Evolutionary conservation across 1,284 basidiomycete species (phyloP).

Genomic region (Ceratobasidium sp.): DNA sequence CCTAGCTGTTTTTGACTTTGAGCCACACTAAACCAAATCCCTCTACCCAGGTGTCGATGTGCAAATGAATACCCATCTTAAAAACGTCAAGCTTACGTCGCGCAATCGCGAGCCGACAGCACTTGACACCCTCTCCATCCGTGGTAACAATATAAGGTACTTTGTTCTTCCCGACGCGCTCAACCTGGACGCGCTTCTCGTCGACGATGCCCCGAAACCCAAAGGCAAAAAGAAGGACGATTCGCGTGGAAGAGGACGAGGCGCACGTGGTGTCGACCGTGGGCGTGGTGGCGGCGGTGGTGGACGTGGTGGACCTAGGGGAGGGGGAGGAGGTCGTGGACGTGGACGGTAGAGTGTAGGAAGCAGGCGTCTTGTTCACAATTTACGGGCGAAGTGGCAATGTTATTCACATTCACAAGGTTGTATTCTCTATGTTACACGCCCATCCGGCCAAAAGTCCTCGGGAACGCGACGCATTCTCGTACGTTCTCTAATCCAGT

Average conservation of each 20-base stretch:
- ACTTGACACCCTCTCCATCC: constrained; percentile 88
- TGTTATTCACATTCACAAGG: constrained; percentile 11
- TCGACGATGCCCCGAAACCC: constrained; percentile 97
- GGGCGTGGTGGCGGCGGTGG: constrained; percentile 56
- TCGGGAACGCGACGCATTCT: constrained; percentile 89
- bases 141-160: constrained; percentile 93
- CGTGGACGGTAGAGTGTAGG: constrained; percentile 56
- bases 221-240: constrained; percentile 85
- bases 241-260: constrained; percentile 68
- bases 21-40: not conserved
- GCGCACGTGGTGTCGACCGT: constrained; percentile 62
- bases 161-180: constrained; percentile 96
- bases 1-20: constrained; percentile 2
- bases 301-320: constrained; percentile 21
- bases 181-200: constrained; percentile 94
- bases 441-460: constrained; percentile 84
- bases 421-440: constrained; percentile 56
- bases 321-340: constrained; percentile 57
- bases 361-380: not conserved
- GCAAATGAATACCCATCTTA: constrained; percentile 97
- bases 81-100: constrained; percentile 95
- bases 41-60: constrained; percentile 82
- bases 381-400: constrained; percentile 1
- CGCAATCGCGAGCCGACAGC: constrained; percentile 85
- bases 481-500: constrained; percentile 85